These are phyloP conservation scores for Malassezia arunalokei DNA, from an alignment of 1,284 basidiomycete genomes.

Conservation along the genomic window DNA sequence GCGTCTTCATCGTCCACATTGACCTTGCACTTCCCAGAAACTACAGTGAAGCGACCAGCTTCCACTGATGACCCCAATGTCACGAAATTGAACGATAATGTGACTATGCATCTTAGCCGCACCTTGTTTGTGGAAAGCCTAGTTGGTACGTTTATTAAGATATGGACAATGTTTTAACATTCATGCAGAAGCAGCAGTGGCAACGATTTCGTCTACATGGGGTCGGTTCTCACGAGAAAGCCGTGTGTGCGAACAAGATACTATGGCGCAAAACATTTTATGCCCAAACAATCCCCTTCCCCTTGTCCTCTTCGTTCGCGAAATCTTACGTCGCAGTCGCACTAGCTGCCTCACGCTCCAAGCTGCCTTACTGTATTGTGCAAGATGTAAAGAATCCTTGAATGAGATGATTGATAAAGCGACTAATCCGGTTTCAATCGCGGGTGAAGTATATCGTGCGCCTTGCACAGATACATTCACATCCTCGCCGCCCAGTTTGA, in stretches of 20 bases:
- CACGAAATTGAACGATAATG: not conserved
- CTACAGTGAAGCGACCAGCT: not conserved
- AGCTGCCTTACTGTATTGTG: slow-evolving; percentile 38
- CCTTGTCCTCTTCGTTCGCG: slow-evolving; percentile 37
- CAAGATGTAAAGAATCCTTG: slow-evolving; percentile 23
- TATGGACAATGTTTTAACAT: not conserved
- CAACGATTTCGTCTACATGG: slow-evolving; percentile 12
- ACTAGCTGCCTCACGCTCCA: slow-evolving; percentile 41
- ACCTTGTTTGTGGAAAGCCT: slow-evolving; percentile 10
- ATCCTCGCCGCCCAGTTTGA: not conserved
- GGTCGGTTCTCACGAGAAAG: slow-evolving; percentile 18
- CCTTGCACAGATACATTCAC: not conserved
- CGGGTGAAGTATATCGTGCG: not conserved
- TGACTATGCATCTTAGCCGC: slow-evolving; percentile 1
- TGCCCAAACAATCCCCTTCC: slow-evolving; percentile 7
- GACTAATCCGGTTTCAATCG: not conserved
- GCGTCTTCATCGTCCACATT: not conserved
- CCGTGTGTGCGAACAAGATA: slow-evolving; percentile 11
- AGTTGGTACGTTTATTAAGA: slow-evolving; percentile 8
- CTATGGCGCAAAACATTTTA: slow-evolving; percentile 8
- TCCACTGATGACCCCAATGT: not conserved
- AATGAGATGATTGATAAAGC: slow-evolving; percentile 2
- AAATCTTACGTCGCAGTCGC: slow-evolving; percentile 39
- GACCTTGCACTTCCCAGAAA: not conserved
- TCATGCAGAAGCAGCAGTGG: not conserved